A percentile compares a stretch with the other conserved stretches of the same genome.
Evolutionary conservation across 768 basidiomycete species (phyloP).

Genomic region (Lactarius trivialis): DNA sequence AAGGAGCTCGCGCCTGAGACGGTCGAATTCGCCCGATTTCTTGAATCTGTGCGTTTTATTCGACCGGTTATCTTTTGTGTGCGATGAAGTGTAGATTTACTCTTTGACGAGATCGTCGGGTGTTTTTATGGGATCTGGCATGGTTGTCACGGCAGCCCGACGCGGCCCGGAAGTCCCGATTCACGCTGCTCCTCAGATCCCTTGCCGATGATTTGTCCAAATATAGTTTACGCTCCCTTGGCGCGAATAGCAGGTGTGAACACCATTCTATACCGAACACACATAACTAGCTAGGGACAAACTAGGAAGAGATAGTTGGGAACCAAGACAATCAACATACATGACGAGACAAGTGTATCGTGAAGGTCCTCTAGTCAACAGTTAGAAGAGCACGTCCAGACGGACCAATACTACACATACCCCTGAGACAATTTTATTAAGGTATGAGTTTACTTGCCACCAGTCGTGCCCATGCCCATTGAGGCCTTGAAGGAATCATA

Average conservation of each 20-base stretch:
- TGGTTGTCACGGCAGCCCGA: too few species aligned
- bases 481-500: constrained; percentile 80
- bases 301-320: constrained; percentile 10
- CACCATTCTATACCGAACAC: constrained; percentile 13
- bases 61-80: background rate
- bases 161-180: too few species aligned
- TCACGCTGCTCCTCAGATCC: too few species aligned
- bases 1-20: constrained; percentile 56
- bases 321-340: constrained; percentile 1
- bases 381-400: background rate
- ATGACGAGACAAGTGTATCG: constrained; percentile 7
- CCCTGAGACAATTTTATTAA: background rate
- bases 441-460: constrained; percentile 60
- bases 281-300: constrained; percentile 17
- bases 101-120: constrained; percentile 19
- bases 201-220: too few species aligned
- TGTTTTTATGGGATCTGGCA: constrained; percentile 20
- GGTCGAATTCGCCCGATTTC: constrained; percentile 70
- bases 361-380: constrained; percentile 4
- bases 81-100: background rate
- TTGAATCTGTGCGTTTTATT: constrained; percentile 47
- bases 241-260: background rate
- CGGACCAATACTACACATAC: background rate
- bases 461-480: constrained; percentile 83
- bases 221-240: too few species aligned